Base-by-base conservation (phyloP, 2,329 filamentous ascomycete species). In the Penicillium sp. region DNA sequence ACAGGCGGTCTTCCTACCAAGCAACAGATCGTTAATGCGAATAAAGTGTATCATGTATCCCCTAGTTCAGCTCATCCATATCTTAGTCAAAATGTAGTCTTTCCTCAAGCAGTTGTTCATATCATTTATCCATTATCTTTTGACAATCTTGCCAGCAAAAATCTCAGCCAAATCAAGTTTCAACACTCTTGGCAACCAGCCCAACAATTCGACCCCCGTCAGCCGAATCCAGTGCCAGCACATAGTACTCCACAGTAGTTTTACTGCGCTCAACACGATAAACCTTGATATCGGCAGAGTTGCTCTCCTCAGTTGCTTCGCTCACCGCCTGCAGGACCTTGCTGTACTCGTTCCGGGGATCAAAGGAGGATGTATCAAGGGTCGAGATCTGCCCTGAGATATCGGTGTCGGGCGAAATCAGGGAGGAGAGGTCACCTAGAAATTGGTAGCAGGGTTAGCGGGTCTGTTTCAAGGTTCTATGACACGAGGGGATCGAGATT, bases 211-310 rank as follows among this genome's bases (percentile, higher is more conserved):
- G 83, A 19, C 50, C 50, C 21, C 80, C 82, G 13, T 81, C 82
- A 50, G 82, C 77, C 16, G 76, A 76, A 67, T 87, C 82, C 64
- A 89, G 72, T 22, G 84, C 85, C 47, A 96, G 78, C 57, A 96
- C 78, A 83, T 88, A 96, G 74, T 96, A 96, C 76, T 96, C 90
- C 14, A 82, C 81, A 70, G 88, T 83, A 26, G 86, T 85, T 13
- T 79, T 78, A 45, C 84, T 86, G 65, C 84, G 79, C 57, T 81
- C 77, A 9, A 96, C 85, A 52, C 84, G 80, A 69, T 95, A 96
- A 22, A 96, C 86, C 70, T 87, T 85, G 52, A 93, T 84, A 61
- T 90, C 87, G 2, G 61, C 86, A 2, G 61, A 24, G 10, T 63
- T 60, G 35, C 62, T 53, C 48, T 66, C 62, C 6, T 85, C 70